Conservation (phyloP, 225 moss, liverwort and hornwort species). For the Anthoceros angustus region DNA sequence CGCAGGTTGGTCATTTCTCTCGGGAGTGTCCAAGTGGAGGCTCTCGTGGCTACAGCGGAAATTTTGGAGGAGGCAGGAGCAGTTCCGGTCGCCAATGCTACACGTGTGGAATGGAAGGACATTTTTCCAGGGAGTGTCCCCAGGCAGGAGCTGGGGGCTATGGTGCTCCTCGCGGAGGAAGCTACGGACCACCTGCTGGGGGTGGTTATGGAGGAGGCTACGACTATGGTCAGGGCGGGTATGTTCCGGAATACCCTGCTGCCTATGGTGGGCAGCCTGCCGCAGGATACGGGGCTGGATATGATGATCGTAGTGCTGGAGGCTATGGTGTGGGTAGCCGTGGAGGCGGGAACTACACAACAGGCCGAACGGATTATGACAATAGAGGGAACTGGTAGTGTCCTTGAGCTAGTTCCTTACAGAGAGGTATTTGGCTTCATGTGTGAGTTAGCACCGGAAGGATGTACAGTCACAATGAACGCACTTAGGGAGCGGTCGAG, state of each 20-base stretch:
- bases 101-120: constrained; percentile 64
- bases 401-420: background rate
- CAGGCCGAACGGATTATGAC: background rate
- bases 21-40: constrained; percentile 1
- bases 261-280: background rate
- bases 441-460: background rate
- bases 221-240: background rate
- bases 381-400: background rate
- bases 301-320: background rate
- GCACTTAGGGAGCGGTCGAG: background rate
- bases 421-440: background rate
- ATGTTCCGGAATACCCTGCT: background rate
- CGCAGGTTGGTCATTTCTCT: constrained; percentile 3
- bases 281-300: background rate
- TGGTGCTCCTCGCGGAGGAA: background rate
- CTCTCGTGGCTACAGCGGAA: constrained; percentile 6
- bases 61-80: constrained; percentile 38
- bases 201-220: background rate
- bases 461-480: background rate
- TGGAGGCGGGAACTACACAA: background rate
- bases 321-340: background rate
- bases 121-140: background rate
- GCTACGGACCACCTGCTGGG: background rate
- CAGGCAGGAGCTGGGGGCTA: constrained; percentile 1
- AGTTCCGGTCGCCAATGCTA: constrained; percentile 53